These are phyloP conservation scores for Rhynchosporium graminicola DNA, from an alignment of 2,329 filamentous ascomycete genomes.

Conservation along the genomic window DNA sequence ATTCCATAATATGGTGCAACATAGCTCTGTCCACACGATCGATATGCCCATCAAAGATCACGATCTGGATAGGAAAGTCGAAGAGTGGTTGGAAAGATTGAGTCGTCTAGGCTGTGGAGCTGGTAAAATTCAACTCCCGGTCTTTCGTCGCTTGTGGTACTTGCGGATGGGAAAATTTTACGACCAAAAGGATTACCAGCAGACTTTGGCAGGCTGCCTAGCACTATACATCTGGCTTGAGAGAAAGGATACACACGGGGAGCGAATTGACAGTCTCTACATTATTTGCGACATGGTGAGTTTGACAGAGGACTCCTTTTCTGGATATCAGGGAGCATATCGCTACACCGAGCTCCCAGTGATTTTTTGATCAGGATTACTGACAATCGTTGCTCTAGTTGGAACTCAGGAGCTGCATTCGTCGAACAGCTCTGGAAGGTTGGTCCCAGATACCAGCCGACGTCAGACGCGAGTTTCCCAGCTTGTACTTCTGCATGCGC, in stretches of 20 bases:
- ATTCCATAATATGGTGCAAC: no score
- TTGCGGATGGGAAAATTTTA: background rate
- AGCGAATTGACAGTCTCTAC: background rate
- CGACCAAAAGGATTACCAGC: background rate
- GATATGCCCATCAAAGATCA: no score
- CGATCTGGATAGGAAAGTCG: no score
- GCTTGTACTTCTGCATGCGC: no score
- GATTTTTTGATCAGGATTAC: background rate
- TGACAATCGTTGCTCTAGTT: background rate
- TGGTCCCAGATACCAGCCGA: background rate
- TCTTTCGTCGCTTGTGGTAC: background rate
- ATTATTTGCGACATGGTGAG: slow-evolving; percentile 3
- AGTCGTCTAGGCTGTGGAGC: background rate
- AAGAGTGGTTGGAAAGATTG: no score
- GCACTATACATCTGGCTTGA: background rate
- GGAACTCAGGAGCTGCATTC: background rate
- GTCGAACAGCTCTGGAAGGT: background rate
- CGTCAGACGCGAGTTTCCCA: background rate
- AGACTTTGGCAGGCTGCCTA: background rate
- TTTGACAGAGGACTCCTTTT: background rate
- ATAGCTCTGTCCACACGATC: no score
- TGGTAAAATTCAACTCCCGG: background rate
- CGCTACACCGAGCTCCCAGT: no score
- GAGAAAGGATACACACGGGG: background rate
- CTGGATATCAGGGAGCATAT: no score